A percentile compares a stretch with the other conserved stretches of the same genome.
These are phyloP conservation scores for Camellia sinensis DNA, from an alignment of 148 eudicot species.

Conservation along the genomic window DNA sequence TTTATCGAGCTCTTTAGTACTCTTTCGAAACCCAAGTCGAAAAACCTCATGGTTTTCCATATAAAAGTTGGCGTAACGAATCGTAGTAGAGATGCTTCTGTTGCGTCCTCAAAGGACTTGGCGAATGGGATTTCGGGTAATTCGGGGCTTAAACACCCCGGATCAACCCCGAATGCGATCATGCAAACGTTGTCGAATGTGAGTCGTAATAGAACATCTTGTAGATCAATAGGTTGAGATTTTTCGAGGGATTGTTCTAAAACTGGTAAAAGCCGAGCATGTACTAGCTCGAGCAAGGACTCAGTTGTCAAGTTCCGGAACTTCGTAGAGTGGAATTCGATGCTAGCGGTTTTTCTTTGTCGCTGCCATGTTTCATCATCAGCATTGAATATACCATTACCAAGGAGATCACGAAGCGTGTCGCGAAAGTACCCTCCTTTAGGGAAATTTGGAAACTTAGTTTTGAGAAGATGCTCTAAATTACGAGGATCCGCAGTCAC, in stretches of 20 bases:
- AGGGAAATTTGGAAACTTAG: slow-evolving; percentile 58
- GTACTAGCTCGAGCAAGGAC: slow-evolving; percentile 65
- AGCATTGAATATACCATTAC: slow-evolving; percentile 74
- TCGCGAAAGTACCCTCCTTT: slow-evolving; percentile 64
- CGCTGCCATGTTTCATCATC: slow-evolving; percentile 71
- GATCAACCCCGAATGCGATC: slow-evolving; percentile 91
- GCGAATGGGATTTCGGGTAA: slow-evolving; percentile 73
- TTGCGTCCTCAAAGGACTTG: slow-evolving; percentile 75
- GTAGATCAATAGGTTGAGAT: slow-evolving; percentile 49
- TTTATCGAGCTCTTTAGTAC: slow-evolving; percentile 48
- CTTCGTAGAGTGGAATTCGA: slow-evolving; percentile 75
- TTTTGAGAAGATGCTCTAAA: slow-evolving; percentile 70
- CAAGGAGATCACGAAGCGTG: slow-evolving; percentile 60
- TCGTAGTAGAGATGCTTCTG: slow-evolving; percentile 59
- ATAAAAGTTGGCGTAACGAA: slow-evolving; percentile 68
- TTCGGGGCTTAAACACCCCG: slow-evolving; percentile 63
- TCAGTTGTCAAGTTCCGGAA: slow-evolving; percentile 63
- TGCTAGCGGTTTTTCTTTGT: slow-evolving; percentile 81
- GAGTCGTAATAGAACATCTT: slow-evolving; percentile 65
- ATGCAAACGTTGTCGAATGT: slow-evolving; percentile 86
- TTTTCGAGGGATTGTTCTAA: slow-evolving; percentile 41
- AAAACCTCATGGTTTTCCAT: slow-evolving; percentile 63
- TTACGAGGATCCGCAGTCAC: slow-evolving; percentile 83
- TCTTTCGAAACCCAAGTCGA: slow-evolving; percentile 55
- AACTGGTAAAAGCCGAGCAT: slow-evolving; percentile 59